Base-by-base conservation (phyloP, 345 rosid species). In the Aurinia saxatilis region DNA sequence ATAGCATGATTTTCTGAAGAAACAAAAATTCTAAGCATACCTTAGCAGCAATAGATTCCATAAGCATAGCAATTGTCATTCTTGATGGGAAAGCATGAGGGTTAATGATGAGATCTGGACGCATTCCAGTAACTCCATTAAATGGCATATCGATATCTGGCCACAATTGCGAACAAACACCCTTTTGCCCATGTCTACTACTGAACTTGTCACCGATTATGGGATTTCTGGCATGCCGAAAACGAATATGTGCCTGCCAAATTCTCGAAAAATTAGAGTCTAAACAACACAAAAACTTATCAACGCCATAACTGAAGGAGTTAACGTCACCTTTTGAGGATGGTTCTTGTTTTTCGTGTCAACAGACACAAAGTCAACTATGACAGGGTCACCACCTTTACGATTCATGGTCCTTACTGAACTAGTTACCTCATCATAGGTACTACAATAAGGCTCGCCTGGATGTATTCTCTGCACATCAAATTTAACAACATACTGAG, bases 71-170 rank as follows among this genome's bases (percentile, higher is more conserved):
- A 13, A 93, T 90, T 48, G 96, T 90, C 96, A 90, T 93, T 77
- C 99, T 82, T 8, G 99, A 93, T 67, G 99, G 99, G 80, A 93
- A 93, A 41, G 99, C 99, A 71, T 90, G 97, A 3, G 99, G 99
- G 77, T 93, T 93, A 57, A 93, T 90, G 52, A 93, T 93, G 64
- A 93, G 80, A 86, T 93, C 99, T 31, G 99, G 99, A 50, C 92
- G 96, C 91, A 93, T 93, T 65, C 97, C 99, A 1, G 97, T 93
- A 48, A 73, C 77, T 68, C 99, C 96, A 58, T 88, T 85, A 75
- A 93, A 93, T 15, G 99, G 99, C 99, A 93, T 93, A 62, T 93
- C 95, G 49, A 85, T 78, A 54, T 93, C 97, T 45, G 97, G 97
- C 97, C 97, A 93, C 50, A 93, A 58, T 27, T 93, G 99, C 19